Conservation (phyloP, 768 basidiomycete genomes). For the Lanmaoa pseudosensibilis region DNA sequence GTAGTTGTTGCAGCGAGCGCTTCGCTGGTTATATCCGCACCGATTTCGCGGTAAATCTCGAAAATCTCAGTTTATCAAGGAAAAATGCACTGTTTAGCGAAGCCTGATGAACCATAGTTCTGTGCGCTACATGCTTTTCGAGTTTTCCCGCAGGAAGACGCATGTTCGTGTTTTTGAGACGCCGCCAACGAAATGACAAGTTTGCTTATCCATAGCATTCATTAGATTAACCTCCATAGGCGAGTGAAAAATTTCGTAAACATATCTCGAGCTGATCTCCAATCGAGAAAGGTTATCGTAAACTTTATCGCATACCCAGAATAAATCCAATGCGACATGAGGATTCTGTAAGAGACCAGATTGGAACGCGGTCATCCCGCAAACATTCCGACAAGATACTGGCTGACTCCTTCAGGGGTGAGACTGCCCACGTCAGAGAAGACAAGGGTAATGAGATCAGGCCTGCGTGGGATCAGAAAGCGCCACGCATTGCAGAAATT, state of each 20-base stretch:
- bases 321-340: slow-evolving; percentile 6
- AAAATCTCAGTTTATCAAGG: slow-evolving; percentile 20
- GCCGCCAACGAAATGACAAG: slow-evolving; percentile 8
- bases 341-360: slow-evolving; percentile 1
- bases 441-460: slow-evolving; percentile 91
- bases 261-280: slow-evolving; percentile 21
- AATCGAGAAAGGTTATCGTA: slow-evolving; percentile 36
- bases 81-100: slow-evolving; percentile 20
- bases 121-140: slow-evolving; percentile 11
- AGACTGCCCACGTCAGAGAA: slow-evolving; percentile 93
- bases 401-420: slow-evolving; percentile 91
- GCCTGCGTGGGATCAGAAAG: slow-evolving; percentile 47
- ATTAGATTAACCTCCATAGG: slow-evolving; percentile 16
- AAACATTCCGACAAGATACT: slow-evolving; percentile 95
- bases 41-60: slow-evolving; percentile 26
- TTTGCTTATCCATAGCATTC: slow-evolving; percentile 7
- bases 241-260: slow-evolving; percentile 18
- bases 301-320: slow-evolving; percentile 33
- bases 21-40: slow-evolving; percentile 9
- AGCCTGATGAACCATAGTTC: slow-evolving; percentile 24
- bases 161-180: slow-evolving; percentile 18
- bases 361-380: slow-evolving; percentile 50
- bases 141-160: slow-evolving; percentile 19
- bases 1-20: not conserved
- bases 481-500: slow-evolving; percentile 9